A percentile compares a stretch with the other conserved stretches of the same genome.
phyloP scores from a whole-genome alignment of 2,329 filamentous ascomycete genomes.

The Alternaria brassicicola region DNA sequence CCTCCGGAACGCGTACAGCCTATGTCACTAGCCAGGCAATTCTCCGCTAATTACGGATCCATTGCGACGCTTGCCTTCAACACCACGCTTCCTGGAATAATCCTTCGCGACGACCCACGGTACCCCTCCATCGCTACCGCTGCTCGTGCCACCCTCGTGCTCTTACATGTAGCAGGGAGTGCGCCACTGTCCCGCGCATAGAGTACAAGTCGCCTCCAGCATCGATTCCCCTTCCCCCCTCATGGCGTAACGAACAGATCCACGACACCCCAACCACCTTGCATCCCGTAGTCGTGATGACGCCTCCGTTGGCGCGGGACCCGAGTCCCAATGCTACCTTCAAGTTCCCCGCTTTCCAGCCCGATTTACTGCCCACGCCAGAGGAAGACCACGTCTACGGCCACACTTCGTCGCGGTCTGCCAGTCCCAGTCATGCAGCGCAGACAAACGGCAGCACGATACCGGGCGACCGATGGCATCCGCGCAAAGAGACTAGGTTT shows the following conservation, averaged over 20 bases:
- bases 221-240: constrained; percentile 19
- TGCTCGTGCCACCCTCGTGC: not conserved
- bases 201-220: not conserved
- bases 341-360: constrained; percentile 55
- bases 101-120: constrained; percentile 5
- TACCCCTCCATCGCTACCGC: constrained; percentile 2
- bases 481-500: constrained; percentile 60
- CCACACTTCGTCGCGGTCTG: constrained; percentile 41
- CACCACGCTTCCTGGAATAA: constrained; percentile 14
- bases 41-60: constrained; percentile 25
- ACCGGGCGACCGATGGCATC: constrained; percentile 64
- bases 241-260: constrained; percentile 41
- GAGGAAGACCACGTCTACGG: constrained; percentile 43
- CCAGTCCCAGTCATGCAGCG: constrained; percentile 37
- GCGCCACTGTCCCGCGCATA: constrained; percentile 3
- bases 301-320: constrained; percentile 37
- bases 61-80: constrained; percentile 26
- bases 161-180: not conserved
- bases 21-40: constrained; percentile 22
- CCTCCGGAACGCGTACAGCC: constrained; percentile 32
- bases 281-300: constrained; percentile 33
- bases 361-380: constrained; percentile 49
- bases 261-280: constrained; percentile 21
- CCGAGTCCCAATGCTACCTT: constrained; percentile 46
- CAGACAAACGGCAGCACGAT: constrained; percentile 40